These are phyloP conservation scores for Lentinus tigrinus DNA, from an alignment of 768 basidiomycete genomes.

Conservation along the genomic window DNA sequence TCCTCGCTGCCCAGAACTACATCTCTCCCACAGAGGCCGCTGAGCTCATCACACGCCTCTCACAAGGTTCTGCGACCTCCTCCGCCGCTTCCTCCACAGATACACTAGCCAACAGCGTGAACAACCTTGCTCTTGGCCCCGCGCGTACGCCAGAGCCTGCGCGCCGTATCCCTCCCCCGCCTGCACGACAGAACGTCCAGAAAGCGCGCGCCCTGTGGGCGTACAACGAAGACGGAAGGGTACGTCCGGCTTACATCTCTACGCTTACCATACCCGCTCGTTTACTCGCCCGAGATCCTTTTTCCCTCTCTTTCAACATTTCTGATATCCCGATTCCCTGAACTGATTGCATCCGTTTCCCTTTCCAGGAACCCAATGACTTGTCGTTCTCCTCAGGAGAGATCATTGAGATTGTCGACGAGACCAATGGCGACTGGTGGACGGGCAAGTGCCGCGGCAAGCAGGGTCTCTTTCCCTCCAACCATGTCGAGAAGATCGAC, in stretches of 20 bases:
- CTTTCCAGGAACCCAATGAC: slow-evolving; percentile 69
- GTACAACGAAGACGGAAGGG: slow-evolving; percentile 60
- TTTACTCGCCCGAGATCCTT: background rate
- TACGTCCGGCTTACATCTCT: slow-evolving; percentile 26
- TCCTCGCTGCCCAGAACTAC: slow-evolving; percentile 43
- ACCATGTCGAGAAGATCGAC: slow-evolving; percentile 63
- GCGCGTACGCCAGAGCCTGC: slow-evolving; percentile 12
- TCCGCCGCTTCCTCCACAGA: background rate
- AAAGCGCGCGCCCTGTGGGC: slow-evolving; percentile 62
- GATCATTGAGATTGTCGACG: slow-evolving; percentile 72
- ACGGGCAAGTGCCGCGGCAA: slow-evolving; percentile 60
- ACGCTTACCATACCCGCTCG: background rate
- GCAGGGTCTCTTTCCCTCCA: slow-evolving; percentile 77
- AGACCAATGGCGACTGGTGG: slow-evolving; percentile 90
- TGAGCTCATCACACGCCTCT: slow-evolving; percentile 39
- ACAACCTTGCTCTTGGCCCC: slow-evolving; percentile 18
- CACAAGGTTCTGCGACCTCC: slow-evolving; percentile 18
- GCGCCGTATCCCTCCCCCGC: slow-evolving; percentile 22
- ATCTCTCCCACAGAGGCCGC: slow-evolving; percentile 40
- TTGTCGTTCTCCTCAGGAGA: slow-evolving; percentile 77
- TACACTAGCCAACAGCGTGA: slow-evolving; percentile 15
- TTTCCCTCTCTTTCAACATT: background rate
- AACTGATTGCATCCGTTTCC: background rate
- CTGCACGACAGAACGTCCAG: slow-evolving; percentile 15
- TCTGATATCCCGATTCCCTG: background rate